Evolutionary conservation across 331 rosid genomes (phyloP).

Genomic region (Pyrus hybrid): DNA sequence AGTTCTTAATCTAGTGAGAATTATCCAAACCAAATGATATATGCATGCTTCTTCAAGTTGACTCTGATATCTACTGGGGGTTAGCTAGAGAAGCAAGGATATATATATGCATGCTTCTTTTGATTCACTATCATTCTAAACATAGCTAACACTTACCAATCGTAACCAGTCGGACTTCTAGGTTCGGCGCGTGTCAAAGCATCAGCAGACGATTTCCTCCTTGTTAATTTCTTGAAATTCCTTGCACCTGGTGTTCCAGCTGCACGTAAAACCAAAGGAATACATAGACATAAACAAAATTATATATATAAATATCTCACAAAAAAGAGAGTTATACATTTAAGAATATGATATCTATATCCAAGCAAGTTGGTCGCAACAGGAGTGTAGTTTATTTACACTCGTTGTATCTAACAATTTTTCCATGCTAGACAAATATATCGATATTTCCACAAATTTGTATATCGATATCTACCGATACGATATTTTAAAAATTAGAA

Average conservation of each 20-base stretch:
- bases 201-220: slow-evolving; percentile 34
- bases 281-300: neutral
- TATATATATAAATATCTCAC: neutral
- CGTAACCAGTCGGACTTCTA: slow-evolving; percentile 42
- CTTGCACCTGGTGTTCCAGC: slow-evolving; percentile 47
- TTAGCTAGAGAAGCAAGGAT: neutral
- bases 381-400: neutral
- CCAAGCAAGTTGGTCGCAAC: neutral
- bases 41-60: too few relatives aligned
- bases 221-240: slow-evolving; percentile 42
- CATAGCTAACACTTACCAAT: slow-evolving; percentile 33
- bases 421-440: too few relatives aligned
- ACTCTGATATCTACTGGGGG: too few relatives aligned
- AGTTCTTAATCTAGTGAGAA: neutral
- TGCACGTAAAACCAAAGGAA: slow-evolving; percentile 9
- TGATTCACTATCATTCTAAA: neutral
- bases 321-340: neutral
- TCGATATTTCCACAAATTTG: too few relatives aligned
- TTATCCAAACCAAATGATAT: neutral
- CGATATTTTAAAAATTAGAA: too few relatives aligned
- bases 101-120: neutral
- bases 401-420: too few relatives aligned
- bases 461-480: too few relatives aligned
- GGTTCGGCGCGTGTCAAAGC: slow-evolving; percentile 19
- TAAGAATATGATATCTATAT: neutral